Evolutionary conservation across 306 rosid species (phyloP).

Genomic region (Cajanus cajan): DNA sequence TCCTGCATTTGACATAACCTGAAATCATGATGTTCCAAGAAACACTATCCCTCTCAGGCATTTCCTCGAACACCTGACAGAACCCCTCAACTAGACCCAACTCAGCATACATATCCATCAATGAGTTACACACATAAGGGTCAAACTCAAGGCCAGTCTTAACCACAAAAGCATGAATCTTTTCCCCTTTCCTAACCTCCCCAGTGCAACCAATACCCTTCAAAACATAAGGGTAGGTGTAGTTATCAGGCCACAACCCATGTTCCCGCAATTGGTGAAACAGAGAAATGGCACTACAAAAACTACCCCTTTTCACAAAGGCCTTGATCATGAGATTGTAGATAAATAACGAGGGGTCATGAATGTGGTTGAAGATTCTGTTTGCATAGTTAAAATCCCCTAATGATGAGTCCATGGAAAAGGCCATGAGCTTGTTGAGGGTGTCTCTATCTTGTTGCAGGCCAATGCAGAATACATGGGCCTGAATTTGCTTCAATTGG

Average conservation of each 20-base stretch:
- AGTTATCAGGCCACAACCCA: slow-evolving; percentile 62
- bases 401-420: no score
- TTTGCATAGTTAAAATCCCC: no score
- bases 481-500: slow-evolving; percentile 66
- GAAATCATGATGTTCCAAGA: slow-evolving; percentile 78
- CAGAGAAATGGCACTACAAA: slow-evolving; percentile 40
- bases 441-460: no score
- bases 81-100: slow-evolving; percentile 38
- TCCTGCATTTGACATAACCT: no score
- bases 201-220: no score
- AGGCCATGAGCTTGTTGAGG: no score
- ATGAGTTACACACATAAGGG: slow-evolving; percentile 69
- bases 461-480: no score
- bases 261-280: slow-evolving; percentile 48
- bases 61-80: slow-evolving; percentile 51
- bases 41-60: slow-evolving; percentile 51
- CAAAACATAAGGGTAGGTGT: no score
- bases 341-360: no score
- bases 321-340: slow-evolving; percentile 60
- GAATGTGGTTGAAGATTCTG: no score
- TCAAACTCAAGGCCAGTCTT: slow-evolving; percentile 60
- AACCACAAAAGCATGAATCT: no score
- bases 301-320: slow-evolving; percentile 40
- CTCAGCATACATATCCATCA: slow-evolving; percentile 63
- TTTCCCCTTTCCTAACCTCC: no score